Evolutionary conservation across 2,329 filamentous ascomycete species (phyloP), one percentile per base, ranked within the genome.

Genomic region (Trichoderma sp.): DNA sequence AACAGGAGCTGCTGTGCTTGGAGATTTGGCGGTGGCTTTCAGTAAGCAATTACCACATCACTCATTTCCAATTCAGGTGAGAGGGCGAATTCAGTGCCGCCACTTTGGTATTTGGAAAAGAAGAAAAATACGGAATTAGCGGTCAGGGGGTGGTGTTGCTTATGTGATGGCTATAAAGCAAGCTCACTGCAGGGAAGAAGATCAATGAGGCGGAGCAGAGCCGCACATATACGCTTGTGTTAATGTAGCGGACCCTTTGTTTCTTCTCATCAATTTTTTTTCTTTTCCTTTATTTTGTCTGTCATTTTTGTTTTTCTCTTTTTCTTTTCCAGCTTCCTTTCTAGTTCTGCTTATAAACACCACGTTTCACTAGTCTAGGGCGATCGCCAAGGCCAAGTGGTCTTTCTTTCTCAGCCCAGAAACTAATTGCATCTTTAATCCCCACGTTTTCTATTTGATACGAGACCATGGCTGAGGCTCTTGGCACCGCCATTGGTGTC

Each of bases 401-500:
- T 53, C 35, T 33, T 53, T 67, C 14, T 67, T 33, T 21, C 27
- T 67, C 63, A 9, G 24, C 50, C 50, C 11, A 24, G 11, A 12
- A 56, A 56, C 45, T 53, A 21, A 21, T 53, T 21, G n/a, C 11
- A 24, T 12, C 45, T 56, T 56, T 12, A 14, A 56, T 56, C 11
- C 21, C 50, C 50, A 24, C 50, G 50, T 56, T 24, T 12, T 12
- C 35, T 21, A 35, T 65, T 18, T 45, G 9, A 45, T 45, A 18
- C 7, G 14, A 3, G 35, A 64, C 50, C 69, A 82, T 80, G 77
- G 83, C 83, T 74, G 86, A 87, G 80, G 79, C 83, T 35, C 76
- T 87, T 16, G 85, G 85, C 74, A 85, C 85, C 45, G 83, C 85
- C 16, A 80, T 87, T 31, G 85, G 84, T 75, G 85, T 85, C 1